A percentile compares a stretch with the other conserved stretches of the same genome.
These are phyloP conservation scores for Lithospermum erythrorhizon DNA, from an alignment of 257 asterid genomes.

Conservation along the genomic window DNA sequence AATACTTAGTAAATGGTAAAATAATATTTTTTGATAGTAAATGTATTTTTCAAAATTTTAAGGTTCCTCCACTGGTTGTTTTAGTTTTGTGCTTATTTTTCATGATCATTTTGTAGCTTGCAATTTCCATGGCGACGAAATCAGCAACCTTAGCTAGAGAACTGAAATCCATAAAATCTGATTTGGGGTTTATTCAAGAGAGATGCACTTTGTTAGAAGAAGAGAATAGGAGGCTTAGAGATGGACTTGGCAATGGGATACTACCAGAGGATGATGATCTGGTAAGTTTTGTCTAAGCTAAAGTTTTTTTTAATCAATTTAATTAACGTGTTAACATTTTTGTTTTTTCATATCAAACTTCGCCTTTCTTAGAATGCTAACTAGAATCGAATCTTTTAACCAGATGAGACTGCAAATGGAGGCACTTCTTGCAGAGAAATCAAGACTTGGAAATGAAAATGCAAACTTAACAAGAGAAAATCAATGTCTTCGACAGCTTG, in stretches of 20 bases:
- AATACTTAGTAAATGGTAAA: too few relatives aligned
- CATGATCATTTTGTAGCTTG: slow-evolving; percentile 35
- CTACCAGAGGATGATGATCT: slow-evolving; percentile 86
- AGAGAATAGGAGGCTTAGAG: slow-evolving; percentile 72
- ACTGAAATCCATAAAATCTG: slow-evolving; percentile 61
- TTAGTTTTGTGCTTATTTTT: not conserved
- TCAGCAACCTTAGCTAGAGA: slow-evolving; percentile 74
- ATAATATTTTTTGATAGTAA: too few relatives aligned
- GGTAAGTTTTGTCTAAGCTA: slow-evolving; percentile 24
- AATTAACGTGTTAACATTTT: too few relatives aligned
- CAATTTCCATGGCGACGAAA: slow-evolving; percentile 85
- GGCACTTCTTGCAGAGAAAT: slow-evolving; percentile 82
- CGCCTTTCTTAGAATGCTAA: too few relatives aligned
- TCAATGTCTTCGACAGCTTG: slow-evolving; percentile 72
- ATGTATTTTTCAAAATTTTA: too few relatives aligned
- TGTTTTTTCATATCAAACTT: too few relatives aligned
- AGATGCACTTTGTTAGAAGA: slow-evolving; percentile 67
- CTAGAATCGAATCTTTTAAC: not conserved
- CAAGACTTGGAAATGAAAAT: slow-evolving; percentile 77
- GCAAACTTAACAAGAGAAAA: slow-evolving; percentile 78
- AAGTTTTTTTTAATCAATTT: too few relatives aligned
- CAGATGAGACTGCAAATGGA: slow-evolving; percentile 93
- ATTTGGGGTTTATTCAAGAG: slow-evolving; percentile 67
- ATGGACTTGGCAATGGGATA: slow-evolving; percentile 37
- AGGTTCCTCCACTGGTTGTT: too few relatives aligned